These are phyloP conservation scores for Calonectria ilicicola DNA, from an alignment of 2,329 filamentous ascomycete species.

Conservation along the genomic window DNA sequence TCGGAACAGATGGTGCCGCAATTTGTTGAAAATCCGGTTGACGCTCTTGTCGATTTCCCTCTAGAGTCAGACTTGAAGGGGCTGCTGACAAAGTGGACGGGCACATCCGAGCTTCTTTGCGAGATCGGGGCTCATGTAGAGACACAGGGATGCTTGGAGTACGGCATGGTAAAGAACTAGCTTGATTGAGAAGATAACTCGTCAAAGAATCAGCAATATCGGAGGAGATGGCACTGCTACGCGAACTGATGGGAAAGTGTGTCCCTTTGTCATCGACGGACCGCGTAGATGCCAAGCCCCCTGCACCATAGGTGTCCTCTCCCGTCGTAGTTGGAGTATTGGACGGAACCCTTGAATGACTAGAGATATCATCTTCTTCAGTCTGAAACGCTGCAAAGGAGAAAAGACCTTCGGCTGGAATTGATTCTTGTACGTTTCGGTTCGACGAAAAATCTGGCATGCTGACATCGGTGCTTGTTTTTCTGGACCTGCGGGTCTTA, in stretches of 20 bases:
- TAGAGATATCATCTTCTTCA: constrained; percentile 43
- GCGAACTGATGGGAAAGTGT: constrained; percentile 34
- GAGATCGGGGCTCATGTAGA: constrained; percentile 54
- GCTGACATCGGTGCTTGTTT: constrained; percentile 53
- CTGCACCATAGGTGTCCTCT: constrained; percentile 17
- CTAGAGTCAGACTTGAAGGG: constrained; percentile 24
- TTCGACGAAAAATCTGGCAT: constrained; percentile 55
- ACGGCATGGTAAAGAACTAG: constrained; percentile 52
- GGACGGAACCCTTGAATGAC: constrained; percentile 52
- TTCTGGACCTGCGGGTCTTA: constrained; percentile 29
- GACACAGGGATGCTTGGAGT: constrained; percentile 45
- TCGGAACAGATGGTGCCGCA: constrained; percentile 25
- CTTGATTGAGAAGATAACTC: constrained; percentile 62
- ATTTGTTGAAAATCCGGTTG: constrained; percentile 56
- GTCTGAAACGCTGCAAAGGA: constrained; percentile 44
- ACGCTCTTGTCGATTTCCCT: constrained; percentile 47
- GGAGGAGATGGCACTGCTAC: constrained; percentile 36
- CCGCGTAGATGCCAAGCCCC: constrained; percentile 28
- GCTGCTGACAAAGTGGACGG: constrained; percentile 28
- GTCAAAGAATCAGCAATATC: constrained; percentile 59
- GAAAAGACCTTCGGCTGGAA: constrained; percentile 22
- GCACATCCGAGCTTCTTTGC: constrained; percentile 56
- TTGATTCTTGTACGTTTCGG: constrained; percentile 17
- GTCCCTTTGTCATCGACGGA: constrained; percentile 16
- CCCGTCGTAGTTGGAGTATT: constrained; percentile 55